Conservation (phyloP, 2,329 filamentous ascomycete species). For the Neodidymelliopsis sp. region DNA sequence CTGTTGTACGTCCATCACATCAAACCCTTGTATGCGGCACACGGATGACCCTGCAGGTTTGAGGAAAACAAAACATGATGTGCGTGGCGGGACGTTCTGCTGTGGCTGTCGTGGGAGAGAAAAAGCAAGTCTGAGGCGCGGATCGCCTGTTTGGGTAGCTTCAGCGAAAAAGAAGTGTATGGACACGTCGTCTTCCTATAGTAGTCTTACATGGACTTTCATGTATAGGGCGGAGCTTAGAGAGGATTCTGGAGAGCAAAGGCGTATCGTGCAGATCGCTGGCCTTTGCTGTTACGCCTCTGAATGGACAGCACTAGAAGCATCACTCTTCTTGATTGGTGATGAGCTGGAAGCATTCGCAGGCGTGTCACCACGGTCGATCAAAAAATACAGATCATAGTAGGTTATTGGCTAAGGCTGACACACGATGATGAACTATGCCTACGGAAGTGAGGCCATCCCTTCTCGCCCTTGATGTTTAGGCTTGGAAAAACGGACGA, state of each 20-base stretch:
- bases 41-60: neutral
- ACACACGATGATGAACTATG: too few relatives aligned
- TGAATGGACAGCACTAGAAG: too few relatives aligned
- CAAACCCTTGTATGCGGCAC: constrained; percentile 3
- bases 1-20: constrained; percentile 4
- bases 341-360: too few relatives aligned
- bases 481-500: too few relatives aligned
- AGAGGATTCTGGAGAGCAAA: neutral
- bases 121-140: constrained; percentile 5
- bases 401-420: too few relatives aligned
- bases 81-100: neutral
- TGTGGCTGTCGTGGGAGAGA: constrained; percentile 1
- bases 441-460: too few relatives aligned
- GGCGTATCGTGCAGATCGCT: constrained; percentile 1
- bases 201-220: neutral
- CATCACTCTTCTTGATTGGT: neutral
- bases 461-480: too few relatives aligned
- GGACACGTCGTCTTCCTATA: constrained; percentile 11
- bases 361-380: too few relatives aligned
- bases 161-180: constrained; percentile 1
- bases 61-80: constrained; percentile 1
- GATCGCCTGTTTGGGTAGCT: constrained; percentile 1
- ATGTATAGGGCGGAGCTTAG: neutral
- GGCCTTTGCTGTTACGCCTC: too few relatives aligned
- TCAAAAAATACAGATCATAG: too few relatives aligned